phyloP scores from a whole-genome alignment of 2,329 filamentous ascomycete genomes.

The Colletotrichum abscissum region DNA sequence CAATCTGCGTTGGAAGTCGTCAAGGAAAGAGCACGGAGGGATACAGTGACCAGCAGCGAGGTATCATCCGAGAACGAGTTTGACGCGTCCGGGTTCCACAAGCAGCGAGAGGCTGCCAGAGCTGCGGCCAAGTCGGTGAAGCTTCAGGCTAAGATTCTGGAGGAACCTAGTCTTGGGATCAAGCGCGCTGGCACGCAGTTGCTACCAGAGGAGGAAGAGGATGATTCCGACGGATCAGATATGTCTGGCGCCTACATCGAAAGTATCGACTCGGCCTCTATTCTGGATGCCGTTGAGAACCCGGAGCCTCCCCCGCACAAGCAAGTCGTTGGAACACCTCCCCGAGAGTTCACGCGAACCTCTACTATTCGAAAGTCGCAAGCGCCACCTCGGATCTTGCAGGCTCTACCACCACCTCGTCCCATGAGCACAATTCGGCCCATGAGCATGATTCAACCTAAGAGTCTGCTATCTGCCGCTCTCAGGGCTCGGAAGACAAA shows the following conservation, averaged over 20 bases:
- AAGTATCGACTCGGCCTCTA: slow-evolving; percentile 77
- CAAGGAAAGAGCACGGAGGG: slow-evolving; percentile 75
- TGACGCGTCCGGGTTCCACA: slow-evolving; percentile 73
- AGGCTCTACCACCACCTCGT: slow-evolving; percentile 77
- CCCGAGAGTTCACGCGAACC: slow-evolving; percentile 68
- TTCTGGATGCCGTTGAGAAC: slow-evolving; percentile 73
- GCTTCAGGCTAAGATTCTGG: slow-evolving; percentile 64
- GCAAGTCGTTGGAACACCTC: slow-evolving; percentile 73
- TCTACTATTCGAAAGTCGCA: slow-evolving; percentile 74
- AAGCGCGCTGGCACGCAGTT: slow-evolving; percentile 61
- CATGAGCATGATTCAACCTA: slow-evolving; percentile 75
- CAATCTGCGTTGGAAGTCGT: slow-evolving; percentile 77
- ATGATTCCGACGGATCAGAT: slow-evolving; percentile 71
- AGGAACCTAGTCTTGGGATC: slow-evolving; percentile 57
- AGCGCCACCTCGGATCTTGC: slow-evolving; percentile 67
- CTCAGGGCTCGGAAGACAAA: slow-evolving; percentile 79
- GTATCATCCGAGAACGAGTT: slow-evolving; percentile 86
- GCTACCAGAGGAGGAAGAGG: slow-evolving; percentile 68
- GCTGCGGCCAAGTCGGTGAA: slow-evolving; percentile 66
- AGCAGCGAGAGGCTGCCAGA: slow-evolving; percentile 70
- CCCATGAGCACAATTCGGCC: slow-evolving; percentile 73
- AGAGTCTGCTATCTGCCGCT: slow-evolving; percentile 77
- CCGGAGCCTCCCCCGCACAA: slow-evolving; percentile 64
- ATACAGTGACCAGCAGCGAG: slow-evolving; percentile 85
- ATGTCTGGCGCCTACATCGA: slow-evolving; percentile 74